Evolutionary conservation across 2,329 filamentous ascomycete genomes (phyloP).

Genomic region (Teratosphaeria viscida): DNA sequence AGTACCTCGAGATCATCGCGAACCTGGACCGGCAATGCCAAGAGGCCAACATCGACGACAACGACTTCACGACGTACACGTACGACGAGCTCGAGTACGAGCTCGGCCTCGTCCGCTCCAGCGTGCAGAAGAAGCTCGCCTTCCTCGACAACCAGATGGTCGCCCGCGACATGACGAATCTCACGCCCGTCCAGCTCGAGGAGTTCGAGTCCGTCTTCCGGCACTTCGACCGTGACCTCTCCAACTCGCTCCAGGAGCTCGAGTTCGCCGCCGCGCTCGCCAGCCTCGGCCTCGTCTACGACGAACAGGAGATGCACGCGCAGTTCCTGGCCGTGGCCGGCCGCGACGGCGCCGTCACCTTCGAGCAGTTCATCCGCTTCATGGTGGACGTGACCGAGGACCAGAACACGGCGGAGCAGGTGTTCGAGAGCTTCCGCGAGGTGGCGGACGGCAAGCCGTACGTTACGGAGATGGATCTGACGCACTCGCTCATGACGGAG

Average conservation of each 20-base stretch:
- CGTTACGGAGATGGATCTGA: conserved; percentile 92
- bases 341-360: conserved; percentile 65
- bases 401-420: conserved; percentile 96
- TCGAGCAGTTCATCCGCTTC: conserved; percentile 98
- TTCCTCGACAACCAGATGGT: conserved; percentile 99
- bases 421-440: conserved; percentile 94
- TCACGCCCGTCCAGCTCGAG: conserved; percentile 94
- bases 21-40: conserved; percentile 78
- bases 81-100: conserved; percentile 96
- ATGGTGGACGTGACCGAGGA: conserved; percentile 99
- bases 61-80: conserved; percentile 98
- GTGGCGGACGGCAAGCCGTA: conserved; percentile 98
- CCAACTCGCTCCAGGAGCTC: conserved; percentile 80
- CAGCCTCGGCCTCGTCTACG: conserved; percentile 90
- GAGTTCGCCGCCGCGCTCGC: conserved; percentile 94
- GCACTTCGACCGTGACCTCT: conserved; percentile 90
- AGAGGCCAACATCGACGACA: conserved; percentile 97
- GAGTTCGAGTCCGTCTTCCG: conserved; percentile 98
- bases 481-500: conserved; percentile 89
- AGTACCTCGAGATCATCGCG: conserved; percentile 80
- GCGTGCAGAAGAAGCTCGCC: conserved; percentile 88
- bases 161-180: conserved; percentile 94
- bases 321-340: conserved; percentile 76
- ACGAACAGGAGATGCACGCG: conserved; percentile 95
- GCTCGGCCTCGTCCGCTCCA: conserved; percentile 78